Evolutionary conservation across 768 basidiomycete genomes (phyloP).

Genomic region (Hypholoma sublateritium): DNA sequence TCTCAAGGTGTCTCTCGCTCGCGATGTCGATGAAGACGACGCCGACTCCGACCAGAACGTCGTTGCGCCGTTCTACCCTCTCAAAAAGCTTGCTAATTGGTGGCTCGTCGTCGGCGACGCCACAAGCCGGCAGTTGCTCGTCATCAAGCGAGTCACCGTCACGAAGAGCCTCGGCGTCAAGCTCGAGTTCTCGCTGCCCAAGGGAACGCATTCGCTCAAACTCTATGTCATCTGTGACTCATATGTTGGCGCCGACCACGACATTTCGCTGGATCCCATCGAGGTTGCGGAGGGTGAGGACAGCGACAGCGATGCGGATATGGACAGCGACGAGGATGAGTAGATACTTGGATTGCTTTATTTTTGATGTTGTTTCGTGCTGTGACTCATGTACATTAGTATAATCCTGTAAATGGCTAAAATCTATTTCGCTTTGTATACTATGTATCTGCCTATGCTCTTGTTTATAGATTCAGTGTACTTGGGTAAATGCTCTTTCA

Average conservation of each 20-base stretch:
- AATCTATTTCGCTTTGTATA: no score
- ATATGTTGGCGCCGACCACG: slow-evolving; percentile 90
- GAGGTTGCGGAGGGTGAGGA: slow-evolving; percentile 92
- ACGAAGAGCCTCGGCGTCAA: slow-evolving; percentile 82
- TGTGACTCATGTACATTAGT: no score
- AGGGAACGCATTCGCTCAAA: slow-evolving; percentile 81
- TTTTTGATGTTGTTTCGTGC: no score
- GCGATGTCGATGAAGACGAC: slow-evolving; percentile 80
- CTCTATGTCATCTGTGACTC: slow-evolving; percentile 92
- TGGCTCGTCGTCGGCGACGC: slow-evolving; percentile 96
- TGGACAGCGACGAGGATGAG: slow-evolving; percentile 61
- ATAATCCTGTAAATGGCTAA: no score
- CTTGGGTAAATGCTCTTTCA: no score
- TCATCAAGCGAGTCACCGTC: slow-evolving; percentile 89
- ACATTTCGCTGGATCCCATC: slow-evolving; percentile 78
- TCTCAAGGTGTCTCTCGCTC: slow-evolving; percentile 74
- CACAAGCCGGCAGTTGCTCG: slow-evolving; percentile 73
- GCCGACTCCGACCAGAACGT: slow-evolving; percentile 71
- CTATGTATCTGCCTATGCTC: no score
- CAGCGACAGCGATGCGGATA: slow-evolving; percentile 78
- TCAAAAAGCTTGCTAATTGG: slow-evolving; percentile 92
- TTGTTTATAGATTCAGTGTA: no score
- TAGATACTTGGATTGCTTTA: no score
- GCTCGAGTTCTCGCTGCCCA: slow-evolving; percentile 85
- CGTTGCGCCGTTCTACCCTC: slow-evolving; percentile 92